Evolutionary conservation across 1,284 basidiomycete species (phyloP), one percentile per base, ranked within the genome.

Genomic region (Inonotus hispidus): DNA sequence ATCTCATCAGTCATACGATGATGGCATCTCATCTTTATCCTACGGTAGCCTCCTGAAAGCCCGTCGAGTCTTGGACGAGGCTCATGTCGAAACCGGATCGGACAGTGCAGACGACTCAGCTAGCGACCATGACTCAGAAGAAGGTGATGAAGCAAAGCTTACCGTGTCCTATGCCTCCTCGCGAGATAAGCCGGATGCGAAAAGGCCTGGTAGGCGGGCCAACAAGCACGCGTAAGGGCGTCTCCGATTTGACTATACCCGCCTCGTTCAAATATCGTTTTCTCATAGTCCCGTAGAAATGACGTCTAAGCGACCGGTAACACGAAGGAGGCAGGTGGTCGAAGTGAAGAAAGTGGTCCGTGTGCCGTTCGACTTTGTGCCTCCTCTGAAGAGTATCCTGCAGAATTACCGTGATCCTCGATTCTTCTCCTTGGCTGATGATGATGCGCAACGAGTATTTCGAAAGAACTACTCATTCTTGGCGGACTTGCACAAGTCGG

Each of bases 371-470:
- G 39, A 8, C 46, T 10, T 43, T 25, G 38, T 4, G 25, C 21
- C 3, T 4, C 23, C 32, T 27, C 25, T 35, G 6, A 13, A 23
- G 5, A 54, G 53, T 19, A 46, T 13, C 59, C 19, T 53, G 37
- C 68, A 93, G 91, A 81, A 87, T 71, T 74, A 87, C 10, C 85
- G 95, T 45, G 95, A 98, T 74, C 95, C 96, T 2, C 86, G 95
- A 50, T 98, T 98, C 75, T 79, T 92, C 29, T 81, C 85, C 11
- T 73, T 92, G 11, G 80, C 85, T 5, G 93, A 93, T n/a, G 78
- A 84, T 61, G 84, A 89, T 66, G 84, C 89, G 50, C 68, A 80
- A 0, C 76, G 85, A 58, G 83, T 87, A 27, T 96, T 94, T 71
- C 79, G 81, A 19, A 74, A 83, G 52, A 86, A 88, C 32, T 98